Evolutionary conservation across 768 basidiomycete species (phyloP).

Genomic region (Psilocybe cubensis): DNA sequence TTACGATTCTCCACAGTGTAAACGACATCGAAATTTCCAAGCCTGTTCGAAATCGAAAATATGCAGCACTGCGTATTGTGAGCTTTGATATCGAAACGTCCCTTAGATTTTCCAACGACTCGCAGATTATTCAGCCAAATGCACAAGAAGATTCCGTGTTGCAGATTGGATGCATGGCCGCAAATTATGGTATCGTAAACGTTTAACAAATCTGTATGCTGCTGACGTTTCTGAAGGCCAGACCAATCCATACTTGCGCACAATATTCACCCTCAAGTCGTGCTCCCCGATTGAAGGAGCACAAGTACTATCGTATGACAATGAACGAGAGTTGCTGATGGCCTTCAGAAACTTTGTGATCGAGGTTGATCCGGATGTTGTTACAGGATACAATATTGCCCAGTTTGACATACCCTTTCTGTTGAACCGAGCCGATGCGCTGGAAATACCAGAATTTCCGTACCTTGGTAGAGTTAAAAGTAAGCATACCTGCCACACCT

Average conservation of each 20-base stretch:
- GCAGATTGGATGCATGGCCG: constrained; percentile 97
- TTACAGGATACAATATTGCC: constrained; percentile 93
- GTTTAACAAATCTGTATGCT: neutral
- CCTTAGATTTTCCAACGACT: constrained; percentile 59
- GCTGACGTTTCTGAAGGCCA: constrained; percentile 58
- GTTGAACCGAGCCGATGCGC: constrained; percentile 78
- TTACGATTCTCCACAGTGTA: too few relatives aligned
- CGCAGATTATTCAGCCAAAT: constrained; percentile 80
- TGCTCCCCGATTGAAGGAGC: constrained; percentile 92
- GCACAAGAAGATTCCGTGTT: constrained; percentile 84
- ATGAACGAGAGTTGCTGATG: constrained; percentile 72
- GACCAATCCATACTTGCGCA: constrained; percentile 84
- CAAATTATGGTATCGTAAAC: constrained; percentile 68
- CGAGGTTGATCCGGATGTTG: constrained; percentile 87
- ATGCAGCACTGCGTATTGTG: constrained; percentile 87
- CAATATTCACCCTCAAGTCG: constrained; percentile 89
- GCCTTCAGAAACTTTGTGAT: constrained; percentile 86
- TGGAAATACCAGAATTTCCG: constrained; percentile 67
- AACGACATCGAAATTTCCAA: too few relatives aligned
- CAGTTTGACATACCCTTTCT: constrained; percentile 96
- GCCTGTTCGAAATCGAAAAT: constrained; percentile 33
- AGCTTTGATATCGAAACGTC: constrained; percentile 98
- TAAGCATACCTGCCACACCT: constrained; percentile 29
- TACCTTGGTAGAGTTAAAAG: constrained; percentile 74
- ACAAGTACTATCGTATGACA: constrained; percentile 79